These are phyloP conservation scores for Didymellaceae sp. DNA, from an alignment of 2,329 filamentous ascomycete species.

Conservation along the genomic window DNA sequence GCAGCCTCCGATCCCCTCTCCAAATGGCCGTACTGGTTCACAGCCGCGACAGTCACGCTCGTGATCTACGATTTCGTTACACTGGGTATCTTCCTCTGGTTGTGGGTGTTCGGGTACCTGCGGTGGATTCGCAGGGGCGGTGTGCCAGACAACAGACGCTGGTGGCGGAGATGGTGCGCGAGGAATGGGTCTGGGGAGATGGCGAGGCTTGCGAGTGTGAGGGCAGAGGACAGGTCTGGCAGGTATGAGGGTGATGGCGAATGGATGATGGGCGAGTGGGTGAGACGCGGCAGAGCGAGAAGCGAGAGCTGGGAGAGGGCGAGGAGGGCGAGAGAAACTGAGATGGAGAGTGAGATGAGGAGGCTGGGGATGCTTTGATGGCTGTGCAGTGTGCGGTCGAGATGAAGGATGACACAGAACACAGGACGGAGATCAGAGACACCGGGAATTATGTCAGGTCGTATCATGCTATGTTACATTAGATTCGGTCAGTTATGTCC, in stretches of 20 bases:
- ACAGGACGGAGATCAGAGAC: background rate
- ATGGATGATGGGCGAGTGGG: too few species aligned
- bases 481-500: background rate
- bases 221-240: too few species aligned
- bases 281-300: too few species aligned
- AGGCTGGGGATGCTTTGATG: constrained; percentile 28
- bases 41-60: constrained; percentile 19
- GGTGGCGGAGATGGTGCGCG: background rate
- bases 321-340: constrained; percentile 5
- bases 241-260: too few species aligned
- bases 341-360: constrained; percentile 33
- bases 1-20: background rate
- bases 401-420: background rate
- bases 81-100: constrained; percentile 17
- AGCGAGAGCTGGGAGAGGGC: background rate
- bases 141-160: too few species aligned
- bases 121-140: constrained; percentile 4
- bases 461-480: constrained; percentile 3
- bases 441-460: too few species aligned
- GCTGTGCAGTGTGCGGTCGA: background rate
- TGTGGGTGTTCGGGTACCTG: constrained; percentile 21
- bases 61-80: constrained; percentile 28
- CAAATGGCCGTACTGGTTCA: constrained; percentile 15
- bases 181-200: constrained; percentile 2
- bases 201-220: constrained; percentile 2